Conservation (phyloP, 345 rosid genomes). For the Populus nigra region DNA sequence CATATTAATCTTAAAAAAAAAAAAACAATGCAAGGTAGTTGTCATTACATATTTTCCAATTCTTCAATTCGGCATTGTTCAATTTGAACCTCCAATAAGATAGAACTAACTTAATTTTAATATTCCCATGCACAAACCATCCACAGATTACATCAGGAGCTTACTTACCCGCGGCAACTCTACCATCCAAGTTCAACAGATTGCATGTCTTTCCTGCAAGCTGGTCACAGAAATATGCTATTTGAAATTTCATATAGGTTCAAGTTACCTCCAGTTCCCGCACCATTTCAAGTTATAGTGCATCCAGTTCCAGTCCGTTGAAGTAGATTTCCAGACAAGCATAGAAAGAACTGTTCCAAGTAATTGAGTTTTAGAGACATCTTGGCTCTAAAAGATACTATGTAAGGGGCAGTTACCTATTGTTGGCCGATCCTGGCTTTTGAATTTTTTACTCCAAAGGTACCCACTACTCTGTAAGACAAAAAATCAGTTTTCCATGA, state of each 20-base stretch:
- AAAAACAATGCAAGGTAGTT: neutral
- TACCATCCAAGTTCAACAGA: conserved; percentile 15
- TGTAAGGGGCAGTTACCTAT: conserved; percentile 34
- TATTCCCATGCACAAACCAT: neutral
- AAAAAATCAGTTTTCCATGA: conserved; percentile 15
- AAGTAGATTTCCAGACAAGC: conserved; percentile 20
- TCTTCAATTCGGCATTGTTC: neutral
- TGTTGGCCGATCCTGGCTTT: conserved; percentile 17
- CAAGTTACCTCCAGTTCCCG: conserved; percentile 29
- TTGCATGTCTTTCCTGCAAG: conserved; percentile 30
- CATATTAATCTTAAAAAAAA: too few species aligned
- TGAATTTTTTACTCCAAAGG: conserved; percentile 24
- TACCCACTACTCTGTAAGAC: conserved; percentile 23
- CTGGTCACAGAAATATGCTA: conserved; percentile 17
- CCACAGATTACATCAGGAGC: neutral
- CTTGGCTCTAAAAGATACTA: conserved; percentile 10
- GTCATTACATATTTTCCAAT: neutral
- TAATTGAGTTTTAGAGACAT: conserved; percentile 12
- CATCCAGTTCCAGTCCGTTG: conserved; percentile 22
- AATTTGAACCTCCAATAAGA: neutral
- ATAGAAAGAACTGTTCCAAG: conserved; percentile 8
- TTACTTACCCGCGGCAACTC: conserved; percentile 10
- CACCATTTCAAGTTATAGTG: conserved; percentile 12
- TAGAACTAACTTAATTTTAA: neutral
- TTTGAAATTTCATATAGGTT: conserved; percentile 7